Conservation (phyloP, 768 basidiomycete genomes). For the Punctularia strigosozonata region DNA sequence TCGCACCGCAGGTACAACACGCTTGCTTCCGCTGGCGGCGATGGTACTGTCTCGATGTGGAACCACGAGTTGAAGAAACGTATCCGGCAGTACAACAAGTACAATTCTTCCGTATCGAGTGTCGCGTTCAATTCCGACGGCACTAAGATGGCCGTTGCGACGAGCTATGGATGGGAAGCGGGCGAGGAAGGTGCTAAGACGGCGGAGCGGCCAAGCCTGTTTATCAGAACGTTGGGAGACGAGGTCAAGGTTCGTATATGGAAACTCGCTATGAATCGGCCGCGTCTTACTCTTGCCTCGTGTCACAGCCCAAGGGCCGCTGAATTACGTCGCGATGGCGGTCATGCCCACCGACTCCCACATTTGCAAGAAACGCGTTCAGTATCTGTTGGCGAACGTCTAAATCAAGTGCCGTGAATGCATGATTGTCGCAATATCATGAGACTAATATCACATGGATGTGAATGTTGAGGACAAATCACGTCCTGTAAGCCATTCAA, state of each 20-base stretch:
- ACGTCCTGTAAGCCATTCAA: too few species aligned
- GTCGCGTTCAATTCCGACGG: constrained; percentile 81
- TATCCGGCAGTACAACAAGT: constrained; percentile 81
- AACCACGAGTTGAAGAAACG: constrained; percentile 96
- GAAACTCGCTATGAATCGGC: too few species aligned
- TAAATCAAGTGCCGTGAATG: too few species aligned
- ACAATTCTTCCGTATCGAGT: constrained; percentile 59
- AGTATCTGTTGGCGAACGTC: too few species aligned
- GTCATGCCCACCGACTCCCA: too few species aligned
- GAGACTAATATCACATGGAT: too few species aligned
- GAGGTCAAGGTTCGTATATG: constrained; percentile 54
- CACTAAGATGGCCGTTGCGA: constrained; percentile 68
- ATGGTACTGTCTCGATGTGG: constrained; percentile 92
- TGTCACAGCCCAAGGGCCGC: too few species aligned
- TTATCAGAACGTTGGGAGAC: constrained; percentile 55
- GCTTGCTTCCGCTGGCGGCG: constrained; percentile 92
- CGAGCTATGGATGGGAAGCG: constrained; percentile 86
- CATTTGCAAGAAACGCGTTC: too few species aligned
- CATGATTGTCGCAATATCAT: too few species aligned
- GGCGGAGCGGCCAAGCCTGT: constrained; percentile 48
- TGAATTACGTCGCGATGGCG: too few species aligned
- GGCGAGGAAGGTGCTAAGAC: constrained; percentile 63
- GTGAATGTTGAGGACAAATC: too few species aligned
- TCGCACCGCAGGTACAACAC: constrained; percentile 63
- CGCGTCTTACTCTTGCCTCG: too few species aligned